Conservation (phyloP, 139 green algal species). For the Chlorella sp. region DNA sequence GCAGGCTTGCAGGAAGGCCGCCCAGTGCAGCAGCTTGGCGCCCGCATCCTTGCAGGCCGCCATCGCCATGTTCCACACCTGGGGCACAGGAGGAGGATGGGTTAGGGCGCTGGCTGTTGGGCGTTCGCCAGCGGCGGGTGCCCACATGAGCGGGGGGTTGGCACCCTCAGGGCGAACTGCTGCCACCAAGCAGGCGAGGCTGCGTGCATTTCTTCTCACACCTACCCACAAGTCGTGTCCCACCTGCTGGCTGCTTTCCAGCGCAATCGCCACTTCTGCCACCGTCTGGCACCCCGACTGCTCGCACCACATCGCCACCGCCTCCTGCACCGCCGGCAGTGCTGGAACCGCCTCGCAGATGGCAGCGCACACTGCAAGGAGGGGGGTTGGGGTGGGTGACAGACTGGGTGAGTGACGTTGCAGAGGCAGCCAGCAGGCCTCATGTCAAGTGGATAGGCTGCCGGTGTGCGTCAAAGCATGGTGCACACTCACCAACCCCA, state of each 20-base stretch:
- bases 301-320: not conserved
- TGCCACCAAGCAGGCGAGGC: too few relatives aligned
- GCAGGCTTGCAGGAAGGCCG: not conserved
- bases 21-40: constrained; percentile 2
- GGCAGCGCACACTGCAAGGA: not conserved
- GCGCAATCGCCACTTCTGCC: not conserved
- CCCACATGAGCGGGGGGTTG: too few relatives aligned
- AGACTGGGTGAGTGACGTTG: not conserved
- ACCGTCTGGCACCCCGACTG: not conserved
- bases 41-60: not conserved
- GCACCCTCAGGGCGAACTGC: too few relatives aligned
- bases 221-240: too few relatives aligned
- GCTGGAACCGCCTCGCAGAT: not conserved
- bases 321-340: not conserved
- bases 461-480: too few relatives aligned
- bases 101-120: too few relatives aligned
- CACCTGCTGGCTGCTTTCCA: constrained; percentile 1
- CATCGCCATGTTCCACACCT: not conserved
- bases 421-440: too few relatives aligned
- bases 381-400: not conserved
- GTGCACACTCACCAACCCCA: too few relatives aligned
- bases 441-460: too few relatives aligned
- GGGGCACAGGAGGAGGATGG: too few relatives aligned
- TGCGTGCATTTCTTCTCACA: too few relatives aligned
- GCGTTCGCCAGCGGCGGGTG: too few relatives aligned